Conservation (phyloP, 371 early-diverging fungal genomes). For the Rhizomucor pusillus region DNA sequence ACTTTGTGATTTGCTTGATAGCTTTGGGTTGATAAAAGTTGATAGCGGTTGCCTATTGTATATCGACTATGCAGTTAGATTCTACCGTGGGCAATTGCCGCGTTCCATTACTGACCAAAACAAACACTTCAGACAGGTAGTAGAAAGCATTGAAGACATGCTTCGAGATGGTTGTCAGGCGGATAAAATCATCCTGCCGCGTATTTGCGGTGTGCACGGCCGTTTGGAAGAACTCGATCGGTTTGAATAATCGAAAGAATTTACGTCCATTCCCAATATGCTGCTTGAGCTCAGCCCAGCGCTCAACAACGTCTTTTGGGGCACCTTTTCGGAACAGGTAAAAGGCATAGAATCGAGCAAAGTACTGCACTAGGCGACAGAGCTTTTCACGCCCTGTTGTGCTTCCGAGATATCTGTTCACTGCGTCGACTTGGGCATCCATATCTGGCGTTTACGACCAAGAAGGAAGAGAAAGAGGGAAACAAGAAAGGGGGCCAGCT, state of each 20-base stretch:
- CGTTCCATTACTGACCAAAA: slow-evolving; percentile 44
- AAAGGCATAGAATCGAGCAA: slow-evolving; percentile 66
- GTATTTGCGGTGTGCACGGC: slow-evolving; percentile 42
- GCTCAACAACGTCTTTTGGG: slow-evolving; percentile 44
- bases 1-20: slow-evolving; percentile 45
- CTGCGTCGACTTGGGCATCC: slow-evolving; percentile 7
- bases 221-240: slow-evolving; percentile 56
- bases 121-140: slow-evolving; percentile 52
- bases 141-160: slow-evolving; percentile 53
- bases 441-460: neutral
- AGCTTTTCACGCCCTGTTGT: slow-evolving; percentile 78
- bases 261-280: slow-evolving; percentile 63
- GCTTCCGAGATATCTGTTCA: slow-evolving; percentile 46
- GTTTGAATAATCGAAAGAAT: slow-evolving; percentile 49
- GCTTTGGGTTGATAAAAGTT: slow-evolving; percentile 52
- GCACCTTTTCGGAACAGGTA: slow-evolving; percentile 47
- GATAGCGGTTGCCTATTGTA: slow-evolving; percentile 40
- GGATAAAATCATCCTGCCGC: slow-evolving; percentile 48
- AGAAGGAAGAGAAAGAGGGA: slow-evolving; percentile 1
- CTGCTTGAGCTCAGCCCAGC: slow-evolving; percentile 53
- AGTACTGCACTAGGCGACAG: slow-evolving; percentile 75
- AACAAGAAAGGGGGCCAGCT: slow-evolving; percentile 4
- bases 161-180: slow-evolving; percentile 40
- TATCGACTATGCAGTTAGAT: too few relatives aligned
- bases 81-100: too few relatives aligned